These are phyloP conservation scores for Sesbania bispinosa DNA, from an alignment of 306 rosid genomes.

Conservation along the genomic window DNA sequence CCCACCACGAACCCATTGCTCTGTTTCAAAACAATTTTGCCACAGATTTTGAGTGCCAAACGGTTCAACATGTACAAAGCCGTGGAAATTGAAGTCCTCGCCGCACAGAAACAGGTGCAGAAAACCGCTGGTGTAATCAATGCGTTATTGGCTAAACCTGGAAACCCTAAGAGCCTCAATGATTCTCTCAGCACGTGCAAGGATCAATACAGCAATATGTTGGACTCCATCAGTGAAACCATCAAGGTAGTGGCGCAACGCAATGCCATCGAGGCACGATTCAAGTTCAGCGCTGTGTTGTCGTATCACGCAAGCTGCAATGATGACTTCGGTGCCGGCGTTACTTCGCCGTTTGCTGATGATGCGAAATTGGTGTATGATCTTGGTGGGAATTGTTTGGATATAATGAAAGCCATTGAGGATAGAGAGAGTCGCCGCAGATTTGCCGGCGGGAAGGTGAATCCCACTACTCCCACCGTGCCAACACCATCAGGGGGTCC, in stretches of 20 bases:
- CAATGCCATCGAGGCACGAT: not conserved
- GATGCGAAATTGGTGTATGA: accelerated
- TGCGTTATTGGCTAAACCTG: accelerated
- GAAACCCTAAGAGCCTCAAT: accelerated
- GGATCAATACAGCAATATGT: not conserved
- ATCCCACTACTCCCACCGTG: too few species aligned
- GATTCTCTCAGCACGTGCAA: not conserved
- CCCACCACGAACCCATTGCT: accelerated
- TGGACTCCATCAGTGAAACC: not conserved
- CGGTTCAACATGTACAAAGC: not conserved
- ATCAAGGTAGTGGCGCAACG: accelerated
- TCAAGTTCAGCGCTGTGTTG: not conserved
- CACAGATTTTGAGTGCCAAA: not conserved
- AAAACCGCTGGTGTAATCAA: accelerated
- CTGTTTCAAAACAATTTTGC: not conserved
- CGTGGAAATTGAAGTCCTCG: not conserved
- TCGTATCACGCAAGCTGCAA: not conserved
- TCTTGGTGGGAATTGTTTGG: not conserved
- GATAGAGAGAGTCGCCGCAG: not conserved
- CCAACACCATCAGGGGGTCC: too few species aligned
- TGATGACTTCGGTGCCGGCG: not conserved
- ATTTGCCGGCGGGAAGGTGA: too few species aligned
- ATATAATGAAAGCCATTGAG: not conserved
- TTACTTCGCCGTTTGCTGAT: accelerated
- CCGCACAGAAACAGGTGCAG: not conserved